phyloP scores from a whole-genome alignment of 805 yeast genomes.

The Cyberlindnera japonica region DNA sequence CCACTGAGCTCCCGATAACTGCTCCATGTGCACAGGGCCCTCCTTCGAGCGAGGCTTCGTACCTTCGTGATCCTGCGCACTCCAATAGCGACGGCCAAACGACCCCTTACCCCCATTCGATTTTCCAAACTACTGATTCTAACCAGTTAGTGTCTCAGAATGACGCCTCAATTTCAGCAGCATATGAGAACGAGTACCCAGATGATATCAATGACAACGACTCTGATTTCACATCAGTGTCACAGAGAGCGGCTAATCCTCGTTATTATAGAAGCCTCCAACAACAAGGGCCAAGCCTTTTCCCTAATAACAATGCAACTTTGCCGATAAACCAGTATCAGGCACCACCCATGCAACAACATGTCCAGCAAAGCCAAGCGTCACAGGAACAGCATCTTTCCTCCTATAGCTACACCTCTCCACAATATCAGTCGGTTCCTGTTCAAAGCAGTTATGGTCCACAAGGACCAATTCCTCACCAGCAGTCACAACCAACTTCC shows the following conservation, averaged over 20 bases:
- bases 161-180: not conserved
- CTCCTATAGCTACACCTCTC: not conserved
- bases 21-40: not conserved
- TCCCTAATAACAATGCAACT: conserved; percentile 11
- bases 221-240: conserved; percentile 74
- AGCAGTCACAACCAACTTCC: conserved; percentile 5
- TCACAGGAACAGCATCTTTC: not conserved
- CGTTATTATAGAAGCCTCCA: conserved; percentile 39
- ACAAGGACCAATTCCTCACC: conserved; percentile 4
- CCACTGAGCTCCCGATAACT: not conserved
- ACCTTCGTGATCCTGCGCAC: not conserved
- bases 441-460: conserved; percentile 3
- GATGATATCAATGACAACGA: conserved; percentile 29
- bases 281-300: conserved; percentile 26
- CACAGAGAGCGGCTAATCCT: conserved; percentile 72
- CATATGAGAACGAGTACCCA: conserved; percentile 19
- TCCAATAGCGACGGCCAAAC: not conserved
- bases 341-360: conserved; percentile 2
- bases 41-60: no score
- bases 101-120: conserved; percentile 8
- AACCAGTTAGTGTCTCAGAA: not conserved
- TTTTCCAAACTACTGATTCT: conserved; percentile 5
- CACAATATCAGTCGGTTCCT: conserved; percentile 8
- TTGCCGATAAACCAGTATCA: not conserved
- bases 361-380: not conserved